Base-by-base conservation (phyloP, 768 basidiomycete species). In the Asterophora lycoperdoides region DNA sequence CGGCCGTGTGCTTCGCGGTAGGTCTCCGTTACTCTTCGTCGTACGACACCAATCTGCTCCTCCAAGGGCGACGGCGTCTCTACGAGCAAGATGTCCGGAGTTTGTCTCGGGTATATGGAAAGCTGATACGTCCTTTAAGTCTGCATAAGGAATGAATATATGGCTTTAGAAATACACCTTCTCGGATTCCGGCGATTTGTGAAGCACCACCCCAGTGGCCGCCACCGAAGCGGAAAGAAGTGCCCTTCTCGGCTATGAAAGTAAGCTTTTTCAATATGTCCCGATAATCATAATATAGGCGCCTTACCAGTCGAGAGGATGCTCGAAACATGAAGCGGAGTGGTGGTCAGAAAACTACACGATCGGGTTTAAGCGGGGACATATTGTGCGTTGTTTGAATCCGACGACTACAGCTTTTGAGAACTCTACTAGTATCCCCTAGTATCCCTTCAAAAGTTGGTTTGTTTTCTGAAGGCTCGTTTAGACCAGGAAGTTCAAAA, bases 51-150 rank as follows among this genome's bases (percentile, higher is more conserved):
- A 49, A 98, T 92, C 51, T 84, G 81, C 29, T 74, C 69, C 65
- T 93, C 86, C 26, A 97, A 78, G 15, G 79, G 78, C 1, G 88
- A 86, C 4, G 86, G 84, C 2, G 83, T 76, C 55, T 90, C 86
- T 41, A 89, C 76, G 7, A 97, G 79, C 18, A 89, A 57, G 33
- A 92, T 67, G 10, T 86, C 82, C 6, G 77, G 68, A 9, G 76
- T 74, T 1, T 79, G 73, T 5, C 64, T 58, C 2, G 89, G 78
- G 71, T 97, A 96, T 69, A 97, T 89, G 20, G 92, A 80, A 44
- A 87, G 80, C 93, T 97, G 63, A n/a, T 28, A 19, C 1, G 39
- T 13, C 35, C 19, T 20, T n/a, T 46, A 20, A 52, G 32, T 33
- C 3, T 23, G 23, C n/a, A n/a, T 34, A 40, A 13, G 32, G 4